Conservation (phyloP, 2,329 filamentous ascomycete species). For the Fusarium annulatum region DNA sequence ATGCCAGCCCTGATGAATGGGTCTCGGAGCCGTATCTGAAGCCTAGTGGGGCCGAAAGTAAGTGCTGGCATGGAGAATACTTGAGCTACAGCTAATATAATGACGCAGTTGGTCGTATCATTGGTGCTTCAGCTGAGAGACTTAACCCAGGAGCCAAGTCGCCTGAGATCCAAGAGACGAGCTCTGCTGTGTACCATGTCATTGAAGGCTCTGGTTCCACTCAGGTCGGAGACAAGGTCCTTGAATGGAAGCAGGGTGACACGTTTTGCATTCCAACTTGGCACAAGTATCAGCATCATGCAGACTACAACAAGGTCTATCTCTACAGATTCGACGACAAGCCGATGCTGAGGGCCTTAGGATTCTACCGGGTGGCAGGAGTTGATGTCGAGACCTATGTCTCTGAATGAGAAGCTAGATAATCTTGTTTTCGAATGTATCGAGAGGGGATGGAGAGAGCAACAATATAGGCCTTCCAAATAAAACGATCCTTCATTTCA, state of each 20-base stretch:
- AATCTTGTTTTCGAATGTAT: no score
- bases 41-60: slow-evolving; percentile 47
- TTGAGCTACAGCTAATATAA: background rate
- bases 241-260: slow-evolving; percentile 60
- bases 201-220: slow-evolving; percentile 58
- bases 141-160: slow-evolving; percentile 53
- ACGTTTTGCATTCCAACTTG: slow-evolving; percentile 67
- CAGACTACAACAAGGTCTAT: slow-evolving; percentile 53
- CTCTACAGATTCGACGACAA: slow-evolving; percentile 66
- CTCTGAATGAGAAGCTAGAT: background rate
- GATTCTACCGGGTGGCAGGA: slow-evolving; percentile 53
- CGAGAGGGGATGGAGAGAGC: background rate
- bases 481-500: background rate
- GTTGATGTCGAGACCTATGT: slow-evolving; percentile 27
- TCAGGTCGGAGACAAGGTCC: slow-evolving; percentile 51
- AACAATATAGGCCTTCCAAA: accelerated
- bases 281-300: slow-evolving; percentile 61
- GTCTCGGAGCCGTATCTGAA: slow-evolving; percentile 48
- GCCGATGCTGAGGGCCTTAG: slow-evolving; percentile 63
- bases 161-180: slow-evolving; percentile 57
- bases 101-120: slow-evolving; percentile 47
- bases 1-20: slow-evolving; percentile 32
- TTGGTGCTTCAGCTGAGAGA: slow-evolving; percentile 61
- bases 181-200: slow-evolving; percentile 65
- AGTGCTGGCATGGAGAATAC: background rate